Base-by-base conservation (phyloP, 2,329 filamentous ascomycete genomes). In the Exophiala sideris region DNA sequence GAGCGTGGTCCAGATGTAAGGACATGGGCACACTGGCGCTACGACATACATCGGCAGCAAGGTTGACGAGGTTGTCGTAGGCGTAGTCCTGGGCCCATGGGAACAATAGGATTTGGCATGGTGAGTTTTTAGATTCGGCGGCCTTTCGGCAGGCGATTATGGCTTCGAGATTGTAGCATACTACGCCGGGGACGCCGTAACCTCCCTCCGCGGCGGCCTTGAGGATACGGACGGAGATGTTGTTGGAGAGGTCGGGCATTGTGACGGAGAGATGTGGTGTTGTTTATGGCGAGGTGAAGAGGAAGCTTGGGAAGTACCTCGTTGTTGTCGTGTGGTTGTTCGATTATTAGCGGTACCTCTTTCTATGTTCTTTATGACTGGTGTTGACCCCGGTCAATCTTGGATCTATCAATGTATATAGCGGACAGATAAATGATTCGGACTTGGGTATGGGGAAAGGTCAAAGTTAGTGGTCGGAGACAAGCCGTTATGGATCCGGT, bases 51-150 rank as follows among this genome's bases (percentile, higher is more conserved):
- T 77, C 73, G 32, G 80, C 79, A 3, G 80, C 81, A 6, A 79
- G 78, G 57, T 76, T 74, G 8, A 83, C 78, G 33, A 84, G 76
- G 29, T 79, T 67, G 7, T 76, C 73, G 50, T 79, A 78, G 3
- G 83, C 83, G 71, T 86, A 88, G 58, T 84, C 73, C 48, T 88
- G 77, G 0, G 86, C 85, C 86, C 86, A 89, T 16, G 86, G 86
- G 70, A 89, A 89, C 61, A 89, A 80, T 21, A 87, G 82, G 62
- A 89, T 82, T 75, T 89, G 87, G 55, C 84, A 79, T 0, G 86
- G 85, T 0, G 85, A 85, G 44, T 75, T 75, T 57, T 85, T 85
- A 21, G 79, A 78, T 71, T 88, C 85, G 56, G 86, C 86, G 7
- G 86, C 86, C 61, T 79, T 79, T 44, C 88, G 82, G 3, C 82